Conservation (phyloP, 306 rosid genomes). For the Alnus glutinosa region DNA sequence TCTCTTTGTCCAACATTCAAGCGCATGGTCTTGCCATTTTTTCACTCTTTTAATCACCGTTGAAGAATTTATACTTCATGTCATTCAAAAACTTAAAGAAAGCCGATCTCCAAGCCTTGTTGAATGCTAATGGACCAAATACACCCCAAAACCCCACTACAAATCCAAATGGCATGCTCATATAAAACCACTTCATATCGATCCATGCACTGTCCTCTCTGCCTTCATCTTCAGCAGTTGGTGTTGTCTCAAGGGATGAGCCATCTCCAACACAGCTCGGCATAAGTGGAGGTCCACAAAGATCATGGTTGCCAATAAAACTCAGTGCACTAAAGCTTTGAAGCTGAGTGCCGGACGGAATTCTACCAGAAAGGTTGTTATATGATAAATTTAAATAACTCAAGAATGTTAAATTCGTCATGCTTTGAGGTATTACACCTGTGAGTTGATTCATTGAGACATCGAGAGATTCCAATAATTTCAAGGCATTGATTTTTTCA, state of each 20-base stretch:
- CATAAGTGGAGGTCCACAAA: constrained; percentile 36
- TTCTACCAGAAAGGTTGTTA: constrained; percentile 29
- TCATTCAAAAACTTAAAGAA: background rate
- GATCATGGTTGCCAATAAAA: constrained; percentile 25
- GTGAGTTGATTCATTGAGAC: constrained; percentile 26
- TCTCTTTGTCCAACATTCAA: too few species aligned
- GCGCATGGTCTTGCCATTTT: too few species aligned
- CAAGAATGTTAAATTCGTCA: constrained; percentile 17
- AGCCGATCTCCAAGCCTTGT: background rate
- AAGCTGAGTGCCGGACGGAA: constrained; percentile 36
- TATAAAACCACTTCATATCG: background rate
- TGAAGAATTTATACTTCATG: background rate
- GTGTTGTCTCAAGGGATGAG: background rate
- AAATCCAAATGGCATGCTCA: background rate
- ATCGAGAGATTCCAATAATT: constrained; percentile 35
- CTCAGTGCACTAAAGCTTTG: constrained; percentile 34
- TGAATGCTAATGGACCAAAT: background rate
- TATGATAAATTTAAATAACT: constrained; percentile 31
- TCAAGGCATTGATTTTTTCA: constrained; percentile 2
- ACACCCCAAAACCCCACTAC: background rate
- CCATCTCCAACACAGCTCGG: constrained; percentile 10
- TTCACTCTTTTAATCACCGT: too few species aligned
- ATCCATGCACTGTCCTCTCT: background rate
- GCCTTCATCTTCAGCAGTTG: background rate
- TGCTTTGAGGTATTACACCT: background rate